A percentile compares a stretch with the other conserved stretches of the same genome.
These are phyloP conservation scores for Cercospora brassicicola DNA, from an alignment of 2,329 filamentous ascomycete genomes.

Conservation along the genomic window DNA sequence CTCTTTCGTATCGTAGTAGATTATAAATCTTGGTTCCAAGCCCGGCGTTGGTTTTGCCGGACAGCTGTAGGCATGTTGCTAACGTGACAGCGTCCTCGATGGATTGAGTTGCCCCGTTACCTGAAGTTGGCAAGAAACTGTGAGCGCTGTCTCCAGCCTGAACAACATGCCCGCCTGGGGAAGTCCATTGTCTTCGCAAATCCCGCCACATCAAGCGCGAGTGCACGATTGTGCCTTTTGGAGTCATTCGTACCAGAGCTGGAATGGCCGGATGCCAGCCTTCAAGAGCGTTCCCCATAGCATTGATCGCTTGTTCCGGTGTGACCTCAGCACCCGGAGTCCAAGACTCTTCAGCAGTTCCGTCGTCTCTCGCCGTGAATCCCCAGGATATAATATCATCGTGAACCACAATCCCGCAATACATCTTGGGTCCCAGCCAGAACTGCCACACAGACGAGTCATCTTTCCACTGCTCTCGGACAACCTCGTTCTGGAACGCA, in stretches of 20 bases:
- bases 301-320: conserved; percentile 17
- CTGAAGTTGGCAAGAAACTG: conserved; percentile 55
- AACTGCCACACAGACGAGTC: conserved; percentile 24
- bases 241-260: conserved; percentile 48
- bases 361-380: conserved; percentile 52
- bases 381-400: conserved; percentile 58
- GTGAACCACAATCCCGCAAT: conserved; percentile 54
- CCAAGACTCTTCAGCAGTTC: conserved; percentile 51
- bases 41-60: conserved; percentile 44
- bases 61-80: conserved; percentile 48
- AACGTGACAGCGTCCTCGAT: conserved; percentile 55
- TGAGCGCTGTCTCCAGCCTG: conserved; percentile 58
- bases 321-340: conserved; percentile 46
- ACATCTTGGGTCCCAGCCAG: conserved; percentile 56
- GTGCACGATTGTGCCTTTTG: conserved; percentile 44
- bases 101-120: conserved; percentile 56
- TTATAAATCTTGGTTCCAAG: conserved; percentile 30
- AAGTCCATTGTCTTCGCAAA: conserved; percentile 57
- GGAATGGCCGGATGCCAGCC: conserved; percentile 50
- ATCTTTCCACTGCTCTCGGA: conserved; percentile 42
- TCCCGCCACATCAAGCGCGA: conserved; percentile 60
- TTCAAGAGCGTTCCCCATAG: conserved; percentile 42
- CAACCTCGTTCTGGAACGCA: conserved; percentile 53
- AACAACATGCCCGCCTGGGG: conserved; percentile 51
- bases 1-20: conserved; percentile 32